Conservation (phyloP, 2,329 filamentous ascomycete genomes). For the Fusarium sororula region DNA sequence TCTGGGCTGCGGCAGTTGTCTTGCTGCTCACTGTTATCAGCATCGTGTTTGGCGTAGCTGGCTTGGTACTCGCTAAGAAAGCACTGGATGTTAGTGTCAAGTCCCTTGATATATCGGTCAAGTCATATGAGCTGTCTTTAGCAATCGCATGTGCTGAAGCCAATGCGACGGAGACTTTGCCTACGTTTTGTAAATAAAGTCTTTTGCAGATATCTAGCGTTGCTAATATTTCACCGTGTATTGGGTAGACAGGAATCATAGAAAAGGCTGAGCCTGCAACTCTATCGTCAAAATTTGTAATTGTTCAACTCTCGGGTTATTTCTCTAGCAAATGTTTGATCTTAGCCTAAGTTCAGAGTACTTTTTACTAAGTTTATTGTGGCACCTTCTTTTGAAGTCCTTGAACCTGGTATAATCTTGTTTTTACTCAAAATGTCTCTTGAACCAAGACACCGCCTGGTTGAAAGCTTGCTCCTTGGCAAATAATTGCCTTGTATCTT, state of each 20-base stretch:
- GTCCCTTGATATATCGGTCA: background rate
- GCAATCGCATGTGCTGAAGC: background rate
- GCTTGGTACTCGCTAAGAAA: background rate
- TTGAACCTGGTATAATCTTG: background rate
- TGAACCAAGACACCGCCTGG: conserved; percentile 81
- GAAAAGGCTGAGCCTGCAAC: too few relatives aligned
- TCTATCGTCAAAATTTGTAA: background rate
- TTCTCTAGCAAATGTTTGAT: too few relatives aligned
- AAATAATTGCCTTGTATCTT: conserved; percentile 66
- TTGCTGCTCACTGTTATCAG: background rate
- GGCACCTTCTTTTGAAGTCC: too few relatives aligned
- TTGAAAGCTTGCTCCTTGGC: conserved; percentile 84
- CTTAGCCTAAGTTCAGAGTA: too few relatives aligned
- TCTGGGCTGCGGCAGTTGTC: background rate
- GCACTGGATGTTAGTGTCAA: background rate
- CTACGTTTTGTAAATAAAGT: background rate
- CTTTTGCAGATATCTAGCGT: too few relatives aligned
- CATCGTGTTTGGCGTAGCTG: background rate
- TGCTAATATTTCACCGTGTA: too few relatives aligned
- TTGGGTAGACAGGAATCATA: too few relatives aligned
- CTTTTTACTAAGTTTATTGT: too few relatives aligned
- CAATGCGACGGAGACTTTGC: background rate
- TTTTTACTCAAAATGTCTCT: background rate
- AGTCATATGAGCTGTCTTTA: background rate
- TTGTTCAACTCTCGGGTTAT: background rate